Base-by-base conservation (phyloP, 2,329 filamentous ascomycete species). In the Trichoderma arundinaceum region DNA sequence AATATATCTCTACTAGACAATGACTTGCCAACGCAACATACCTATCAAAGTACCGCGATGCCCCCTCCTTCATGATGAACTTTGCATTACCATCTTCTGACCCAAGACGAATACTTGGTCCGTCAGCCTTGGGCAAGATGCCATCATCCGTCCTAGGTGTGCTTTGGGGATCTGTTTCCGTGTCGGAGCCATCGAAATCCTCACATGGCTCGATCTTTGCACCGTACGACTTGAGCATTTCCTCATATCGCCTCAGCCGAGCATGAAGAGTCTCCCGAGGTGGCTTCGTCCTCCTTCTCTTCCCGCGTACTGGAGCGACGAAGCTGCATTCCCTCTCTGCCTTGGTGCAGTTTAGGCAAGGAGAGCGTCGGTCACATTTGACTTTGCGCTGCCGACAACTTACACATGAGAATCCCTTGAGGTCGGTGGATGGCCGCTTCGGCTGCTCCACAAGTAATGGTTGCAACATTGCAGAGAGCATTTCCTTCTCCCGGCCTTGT, bases 1-100 rank as follows among this genome's bases (percentile, higher is more conserved):
- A 17, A 32, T 2, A 15, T 5, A 4, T 9, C 4, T 15, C 7
- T 1, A 2, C 22, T 33, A 28, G 2, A 28, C 22, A 28, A 28
- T 28, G 22, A 28, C 22, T 28, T 28, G 22, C 22, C 22, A 28
- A 28, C 22, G 22, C 22, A n/a, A 33, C 38, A 52, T 62, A 62
- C 58, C 58, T 62, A 17, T 62, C 58, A 22, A 52, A 62, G 5
- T 62, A 62, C 52, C 58, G 52, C 19, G 58, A 62, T 6, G 58
- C 19, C 2, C 58, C 58, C 33, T 62, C 58, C 10, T 62, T 62
- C 19, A 52, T 52, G 22, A 62, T 43, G 22, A 62, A 49, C 28
- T 62, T 62, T 9, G 22, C 22, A 28, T 28, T 28, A 28, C 22
- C 22, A 28, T 28, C 22, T 28, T 28, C 22, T 28, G 22, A 28